Evolutionary conservation across 331 rosid genomes (phyloP).

Genomic region (Telfairia occidentalis): DNA sequence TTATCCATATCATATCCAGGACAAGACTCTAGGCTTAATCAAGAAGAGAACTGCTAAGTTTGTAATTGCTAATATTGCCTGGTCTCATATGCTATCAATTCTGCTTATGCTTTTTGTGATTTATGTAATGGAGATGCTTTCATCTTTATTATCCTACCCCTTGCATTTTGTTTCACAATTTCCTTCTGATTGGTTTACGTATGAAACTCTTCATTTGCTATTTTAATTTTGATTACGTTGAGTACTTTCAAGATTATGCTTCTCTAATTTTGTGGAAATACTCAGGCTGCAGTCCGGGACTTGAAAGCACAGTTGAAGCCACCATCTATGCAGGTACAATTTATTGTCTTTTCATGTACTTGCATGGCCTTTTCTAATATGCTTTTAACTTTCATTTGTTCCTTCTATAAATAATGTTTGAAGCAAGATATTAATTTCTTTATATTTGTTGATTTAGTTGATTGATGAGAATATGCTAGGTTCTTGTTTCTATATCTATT

Average conservation of each 20-base stretch:
- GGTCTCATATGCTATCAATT: neutral
- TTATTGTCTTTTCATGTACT: neutral
- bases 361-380: neutral
- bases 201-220: neutral
- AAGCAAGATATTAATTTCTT: neutral
- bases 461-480: neutral
- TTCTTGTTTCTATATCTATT: neutral
- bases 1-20: neutral
- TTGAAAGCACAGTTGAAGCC: conserved; percentile 87
- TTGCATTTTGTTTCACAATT: neutral
- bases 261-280: conserved; percentile 13
- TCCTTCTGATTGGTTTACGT: neutral
- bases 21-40: neutral
- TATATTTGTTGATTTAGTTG: neutral
- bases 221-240: neutral
- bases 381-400: neutral
- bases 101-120: neutral
- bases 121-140: neutral
- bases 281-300: conserved; percentile 84
- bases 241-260: neutral
- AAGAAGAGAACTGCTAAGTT: neutral
- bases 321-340: conserved; percentile 81
- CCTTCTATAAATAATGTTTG: neutral
- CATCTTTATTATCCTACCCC: neutral
- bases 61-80: neutral